Base-by-base conservation (phyloP, 148 eudicot species). In the Rhododendron mucronatum region DNA sequence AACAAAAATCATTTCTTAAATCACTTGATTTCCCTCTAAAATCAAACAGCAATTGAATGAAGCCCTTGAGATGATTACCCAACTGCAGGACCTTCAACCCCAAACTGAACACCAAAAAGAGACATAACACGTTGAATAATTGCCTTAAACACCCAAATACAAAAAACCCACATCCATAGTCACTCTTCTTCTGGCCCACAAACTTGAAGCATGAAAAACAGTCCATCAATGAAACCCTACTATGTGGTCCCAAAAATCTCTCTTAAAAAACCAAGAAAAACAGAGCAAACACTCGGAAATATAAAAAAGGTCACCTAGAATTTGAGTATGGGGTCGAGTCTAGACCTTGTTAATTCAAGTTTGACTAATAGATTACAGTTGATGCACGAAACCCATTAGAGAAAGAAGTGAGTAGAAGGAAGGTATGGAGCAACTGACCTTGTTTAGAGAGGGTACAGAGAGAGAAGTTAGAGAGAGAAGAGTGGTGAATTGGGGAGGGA, bases 161-260 rank as follows among this genome's bases (percentile, higher is more conserved):
- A 35, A 92, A 85, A 87, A 91, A 84, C 85, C 96, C 94, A 92
- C 84, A 90, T 67, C 94, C 94, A 35, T 92, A 90, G 89, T 93
- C 93, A 80, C 33, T 48, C 51, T 48, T 86, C 45, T 83, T 83
- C 4, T 90, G 85, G 35, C 77, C 84, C 89, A 89, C 26, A 15
- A 90, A 88, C 89, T 87, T 92, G 88, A 94, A 87, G 86, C 83
- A 86, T 16, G 93, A 81, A 57, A 84, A 90, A 88, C 89, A 91
- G 33, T 91, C 93, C 99, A 95, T 95, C 10, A 90, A 57, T 18
- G 84, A 73, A 89, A 75, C 82, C 89, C 86, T 21, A 90, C n/a
- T 78, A 88, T 76, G 37, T 63, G 51, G 16, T 15, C 82, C 88
- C 59, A 89, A 86, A 76, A 90, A 51, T 78, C 88, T 89, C 83